Base-by-base conservation (phyloP, 2,329 filamentous ascomycete species). In the Zopfia rhizophila region DNA sequence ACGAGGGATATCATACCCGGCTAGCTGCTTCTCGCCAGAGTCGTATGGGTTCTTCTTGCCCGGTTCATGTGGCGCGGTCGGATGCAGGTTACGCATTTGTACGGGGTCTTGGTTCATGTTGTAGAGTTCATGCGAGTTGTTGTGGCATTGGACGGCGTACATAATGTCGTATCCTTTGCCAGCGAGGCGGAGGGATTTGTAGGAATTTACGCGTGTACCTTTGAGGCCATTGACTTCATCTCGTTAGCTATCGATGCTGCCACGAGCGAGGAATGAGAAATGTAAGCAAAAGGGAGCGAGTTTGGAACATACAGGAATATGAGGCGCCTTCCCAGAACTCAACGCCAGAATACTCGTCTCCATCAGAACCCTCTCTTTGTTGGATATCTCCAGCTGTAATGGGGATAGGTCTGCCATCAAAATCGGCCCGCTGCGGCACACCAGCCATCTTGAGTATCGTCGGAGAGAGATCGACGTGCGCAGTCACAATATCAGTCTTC, bases 101-200 rank as follows among this genome's bases (percentile, higher is more conserved):
- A 28, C 30, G 11, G 45, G 45, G 32, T 44, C 41, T 75, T 68
- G 82, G 57, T 74, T 78, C 22, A 85, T 58, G 50, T 87, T 78
- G 60, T 87, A 88, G 3, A 87, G 75, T 63, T 88, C 84, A 41
- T 82, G 80, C 57, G 87, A 84, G 37, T 83, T 82, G 10, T 72
- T 85, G 27, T 22, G 38, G 56, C 86, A 89, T 84, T 84, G 88
- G 0, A 87, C 82, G 0, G 82, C 78, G 55, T 88, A 88, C 49
- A 84, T 82, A 3, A 87, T 63, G 56, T 79, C 82, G 57, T 87
- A 87, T 7, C 72, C 69, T 3, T 75, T 61, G 1, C 76, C 70
- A 4, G 82, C 72, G 4, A 86, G 66, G 17, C 82, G 75, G 18
- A 84, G 55, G 0, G 76, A 76, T 66, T 86, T 85, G 72, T 85